Evolutionary conservation across 768 basidiomycete species (phyloP).

Genomic region (Tylopilus subfusipes): DNA sequence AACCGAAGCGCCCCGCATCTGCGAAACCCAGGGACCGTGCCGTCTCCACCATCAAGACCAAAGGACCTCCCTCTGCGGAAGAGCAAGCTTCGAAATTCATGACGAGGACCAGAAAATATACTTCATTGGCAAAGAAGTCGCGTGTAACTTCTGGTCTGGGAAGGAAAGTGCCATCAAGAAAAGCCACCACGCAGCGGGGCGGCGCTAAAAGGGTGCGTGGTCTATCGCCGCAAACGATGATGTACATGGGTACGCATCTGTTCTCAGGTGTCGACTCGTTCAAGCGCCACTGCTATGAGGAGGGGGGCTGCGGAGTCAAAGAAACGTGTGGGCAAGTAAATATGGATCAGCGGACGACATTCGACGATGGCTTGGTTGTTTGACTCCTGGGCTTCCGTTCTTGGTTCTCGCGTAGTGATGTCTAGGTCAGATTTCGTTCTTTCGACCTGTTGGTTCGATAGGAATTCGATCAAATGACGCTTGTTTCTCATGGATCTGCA

Average conservation of each 20-base stretch:
- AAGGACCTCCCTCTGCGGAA: not conserved
- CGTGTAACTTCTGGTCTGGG: constrained; percentile 8
- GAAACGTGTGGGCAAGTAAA: not conserved
- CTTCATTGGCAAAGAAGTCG: constrained; percentile 26
- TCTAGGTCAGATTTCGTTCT: not conserved
- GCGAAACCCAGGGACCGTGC: not conserved
- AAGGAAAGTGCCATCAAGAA: constrained; percentile 8
- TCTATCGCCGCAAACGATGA: not conserved
- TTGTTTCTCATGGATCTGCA: not conserved
- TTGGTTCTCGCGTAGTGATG: not conserved
- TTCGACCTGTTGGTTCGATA: constrained; percentile 1
- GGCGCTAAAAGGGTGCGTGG: constrained; percentile 10
- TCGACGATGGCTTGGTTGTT: not conserved
- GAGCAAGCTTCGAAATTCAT: constrained; percentile 2
- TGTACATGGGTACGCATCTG: not conserved
- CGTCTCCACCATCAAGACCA: not conserved
- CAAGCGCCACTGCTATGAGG: not conserved
- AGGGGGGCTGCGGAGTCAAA: not conserved
- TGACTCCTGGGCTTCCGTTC: too few relatives aligned
- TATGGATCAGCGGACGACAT: not conserved
- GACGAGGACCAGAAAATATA: constrained; percentile 18
- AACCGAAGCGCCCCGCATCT: constrained; percentile 1
- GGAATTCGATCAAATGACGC: not conserved
- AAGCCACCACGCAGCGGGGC: not conserved
- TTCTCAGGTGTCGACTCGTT: constrained; percentile 3